These are phyloP conservation scores for Fusarium austroafricanum DNA, from an alignment of 2,329 filamentous ascomycete species.

Conservation along the genomic window DNA sequence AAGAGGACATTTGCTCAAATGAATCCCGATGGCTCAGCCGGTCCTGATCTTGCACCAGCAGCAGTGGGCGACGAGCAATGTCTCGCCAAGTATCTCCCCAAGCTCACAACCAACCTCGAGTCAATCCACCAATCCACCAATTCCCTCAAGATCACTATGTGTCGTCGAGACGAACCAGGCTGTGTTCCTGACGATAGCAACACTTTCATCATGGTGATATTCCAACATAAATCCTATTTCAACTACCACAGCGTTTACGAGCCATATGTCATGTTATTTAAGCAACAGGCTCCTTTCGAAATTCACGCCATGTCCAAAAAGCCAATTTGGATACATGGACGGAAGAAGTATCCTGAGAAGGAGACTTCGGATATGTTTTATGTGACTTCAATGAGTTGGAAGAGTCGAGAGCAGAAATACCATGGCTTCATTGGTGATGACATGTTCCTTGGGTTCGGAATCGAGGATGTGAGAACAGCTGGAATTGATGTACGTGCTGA, in stretches of 20 bases:
- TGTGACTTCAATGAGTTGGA: conserved; percentile 68
- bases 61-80: conserved; percentile 58
- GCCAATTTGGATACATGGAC: conserved; percentile 68
- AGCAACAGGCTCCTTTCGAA: conserved; percentile 60
- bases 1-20: conserved; percentile 62
- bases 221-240: conserved; percentile 65
- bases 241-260: conserved; percentile 64
- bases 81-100: conserved; percentile 59
- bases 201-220: conserved; percentile 66
- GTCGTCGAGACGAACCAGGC: conserved; percentile 57
- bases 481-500: conserved; percentile 64
- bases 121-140: conserved; percentile 71
- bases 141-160: conserved; percentile 66
- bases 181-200: conserved; percentile 59
- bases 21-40: conserved; percentile 57
- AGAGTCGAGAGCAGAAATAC: conserved; percentile 58
- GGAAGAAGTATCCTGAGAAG: conserved; percentile 49
- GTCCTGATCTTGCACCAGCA: conserved; percentile 58
- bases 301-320: conserved; percentile 61
- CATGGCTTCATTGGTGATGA: conserved; percentile 68
- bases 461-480: conserved; percentile 62
- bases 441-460: conserved; percentile 65
- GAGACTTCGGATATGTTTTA: conserved; percentile 66
- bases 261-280: conserved; percentile 66
- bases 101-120: conserved; percentile 51